These are phyloP conservation scores for Mycena epipterygia DNA, from an alignment of 768 basidiomycete species.

Conservation along the genomic window DNA sequence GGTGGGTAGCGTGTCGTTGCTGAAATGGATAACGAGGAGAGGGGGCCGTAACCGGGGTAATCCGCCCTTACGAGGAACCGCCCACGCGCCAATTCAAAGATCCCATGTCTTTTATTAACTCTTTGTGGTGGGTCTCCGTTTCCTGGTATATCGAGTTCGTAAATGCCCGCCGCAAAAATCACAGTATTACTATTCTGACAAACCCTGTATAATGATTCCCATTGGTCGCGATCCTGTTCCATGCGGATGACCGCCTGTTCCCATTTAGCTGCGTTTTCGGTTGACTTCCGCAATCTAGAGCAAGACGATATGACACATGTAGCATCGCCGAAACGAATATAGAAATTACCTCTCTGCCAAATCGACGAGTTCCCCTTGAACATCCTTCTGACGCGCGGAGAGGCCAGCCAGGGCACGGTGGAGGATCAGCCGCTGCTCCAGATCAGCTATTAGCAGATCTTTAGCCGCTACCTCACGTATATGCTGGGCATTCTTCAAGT, in stretches of 20 bases:
- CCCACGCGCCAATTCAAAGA: no score
- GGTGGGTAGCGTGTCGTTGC: no score
- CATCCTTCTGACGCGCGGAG: background rate
- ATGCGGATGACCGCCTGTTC: slow-evolving; percentile 88
- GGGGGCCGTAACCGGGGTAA: no score
- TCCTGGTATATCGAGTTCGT: background rate
- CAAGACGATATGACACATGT: background rate
- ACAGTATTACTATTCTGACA: slow-evolving; percentile 40
- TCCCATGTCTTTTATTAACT: background rate
- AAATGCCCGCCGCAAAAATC: background rate
- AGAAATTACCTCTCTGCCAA: background rate
- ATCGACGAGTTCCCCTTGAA: background rate
- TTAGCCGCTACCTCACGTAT: background rate
- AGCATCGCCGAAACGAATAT: background rate
- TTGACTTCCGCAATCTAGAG: background rate
- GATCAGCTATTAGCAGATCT: background rate
- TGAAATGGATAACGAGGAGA: no score
- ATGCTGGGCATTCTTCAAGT: background rate
- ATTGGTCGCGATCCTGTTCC: slow-evolving; percentile 90
- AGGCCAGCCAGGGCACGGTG: background rate
- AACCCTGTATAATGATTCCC: slow-evolving; percentile 96
- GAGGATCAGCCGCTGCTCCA: background rate
- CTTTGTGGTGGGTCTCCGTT: background rate
- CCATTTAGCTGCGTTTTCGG: background rate
- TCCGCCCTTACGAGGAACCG: no score